Conservation (phyloP, 805 yeast genomes). For the Kazachstania viticola region DNA sequence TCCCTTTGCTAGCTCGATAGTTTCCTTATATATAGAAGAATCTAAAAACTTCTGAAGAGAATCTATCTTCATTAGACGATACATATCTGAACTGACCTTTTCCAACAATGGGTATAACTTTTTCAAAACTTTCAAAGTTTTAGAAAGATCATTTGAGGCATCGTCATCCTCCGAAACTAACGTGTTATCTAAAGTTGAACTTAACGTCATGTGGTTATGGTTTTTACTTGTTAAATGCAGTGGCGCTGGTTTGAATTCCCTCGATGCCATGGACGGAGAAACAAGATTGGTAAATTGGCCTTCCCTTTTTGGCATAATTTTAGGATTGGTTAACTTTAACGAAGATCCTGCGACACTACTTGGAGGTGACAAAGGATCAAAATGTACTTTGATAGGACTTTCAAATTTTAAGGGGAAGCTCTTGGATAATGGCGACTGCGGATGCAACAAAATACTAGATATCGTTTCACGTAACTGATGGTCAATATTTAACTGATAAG, state of each 20-base stretch:
- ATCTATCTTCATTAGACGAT: conserved; percentile 56
- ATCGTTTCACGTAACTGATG: conserved; percentile 37
- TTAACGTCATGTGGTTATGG: background rate
- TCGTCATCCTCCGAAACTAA: background rate
- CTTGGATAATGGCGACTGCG: conserved; percentile 24
- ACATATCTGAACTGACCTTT: conserved; percentile 39
- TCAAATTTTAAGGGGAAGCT: conserved; percentile 1
- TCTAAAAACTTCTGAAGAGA: conserved; percentile 58
- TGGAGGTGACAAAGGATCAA: background rate
- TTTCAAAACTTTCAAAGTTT: conserved; percentile 28
- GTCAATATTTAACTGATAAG: conserved; percentile 60
- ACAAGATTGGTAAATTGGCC: background rate
- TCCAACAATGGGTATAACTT: conserved; percentile 34
- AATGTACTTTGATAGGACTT: background rate
- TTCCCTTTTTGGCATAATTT: background rate
- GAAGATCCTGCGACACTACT: no score
- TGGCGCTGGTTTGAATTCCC: conserved; percentile 3
- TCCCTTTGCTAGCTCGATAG: no score
- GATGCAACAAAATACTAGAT: conserved; percentile 29
- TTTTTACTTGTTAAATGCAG: background rate
- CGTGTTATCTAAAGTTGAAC: background rate
- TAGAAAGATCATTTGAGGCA: conserved; percentile 2
- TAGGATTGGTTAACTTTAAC: no score
- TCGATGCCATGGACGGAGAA: conserved; percentile 1
- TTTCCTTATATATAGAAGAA: conserved; percentile 30